Conservation (phyloP, 1,139 yeast species). For the Pichia sp. region DNA sequence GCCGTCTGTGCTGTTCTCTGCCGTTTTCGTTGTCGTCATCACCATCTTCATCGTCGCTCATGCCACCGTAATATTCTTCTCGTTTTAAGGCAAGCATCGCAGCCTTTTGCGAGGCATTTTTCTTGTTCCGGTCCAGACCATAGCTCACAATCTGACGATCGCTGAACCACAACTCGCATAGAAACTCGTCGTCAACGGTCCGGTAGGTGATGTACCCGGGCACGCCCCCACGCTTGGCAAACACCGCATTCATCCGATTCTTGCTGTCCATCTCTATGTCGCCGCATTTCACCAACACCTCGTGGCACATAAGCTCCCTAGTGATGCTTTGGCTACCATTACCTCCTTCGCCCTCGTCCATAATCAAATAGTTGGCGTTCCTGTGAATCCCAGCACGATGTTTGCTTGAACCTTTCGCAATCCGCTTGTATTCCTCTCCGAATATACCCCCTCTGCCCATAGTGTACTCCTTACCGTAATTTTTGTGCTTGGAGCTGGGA, state of each 20-base stretch:
- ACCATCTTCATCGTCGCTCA: not conserved
- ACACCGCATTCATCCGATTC: conserved; percentile 17
- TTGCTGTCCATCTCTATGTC: conserved; percentile 17
- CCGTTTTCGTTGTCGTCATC: not conserved
- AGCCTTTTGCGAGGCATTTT: conserved; percentile 20
- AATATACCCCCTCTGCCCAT: conserved; percentile 21
- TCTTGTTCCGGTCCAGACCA: conserved; percentile 20
- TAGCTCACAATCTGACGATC: conserved; percentile 17
- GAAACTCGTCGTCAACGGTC: conserved; percentile 10
- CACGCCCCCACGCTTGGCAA: conserved; percentile 12
- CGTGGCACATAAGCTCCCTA: conserved; percentile 13
- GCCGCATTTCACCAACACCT: conserved; percentile 12
- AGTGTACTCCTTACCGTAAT: conserved; percentile 14
- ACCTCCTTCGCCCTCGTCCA: conserved; percentile 6
- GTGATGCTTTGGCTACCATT: not conserved
- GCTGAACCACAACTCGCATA: conserved; percentile 19
- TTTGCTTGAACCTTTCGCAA: conserved; percentile 4
- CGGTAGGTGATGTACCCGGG: conserved; percentile 15
- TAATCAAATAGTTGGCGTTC: conserved; percentile 8
- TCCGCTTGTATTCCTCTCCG: conserved; percentile 7
- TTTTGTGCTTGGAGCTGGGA: not conserved
- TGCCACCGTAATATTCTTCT: conserved; percentile 16
- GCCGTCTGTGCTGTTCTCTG: not conserved
- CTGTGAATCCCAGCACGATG: conserved; percentile 15
- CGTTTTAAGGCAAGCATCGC: conserved; percentile 20